A percentile compares a stretch with the other conserved stretches of the same genome.
These are phyloP conservation scores for Ligustrum vulgare DNA, from an alignment of 257 asterid genomes.

Conservation along the genomic window DNA sequence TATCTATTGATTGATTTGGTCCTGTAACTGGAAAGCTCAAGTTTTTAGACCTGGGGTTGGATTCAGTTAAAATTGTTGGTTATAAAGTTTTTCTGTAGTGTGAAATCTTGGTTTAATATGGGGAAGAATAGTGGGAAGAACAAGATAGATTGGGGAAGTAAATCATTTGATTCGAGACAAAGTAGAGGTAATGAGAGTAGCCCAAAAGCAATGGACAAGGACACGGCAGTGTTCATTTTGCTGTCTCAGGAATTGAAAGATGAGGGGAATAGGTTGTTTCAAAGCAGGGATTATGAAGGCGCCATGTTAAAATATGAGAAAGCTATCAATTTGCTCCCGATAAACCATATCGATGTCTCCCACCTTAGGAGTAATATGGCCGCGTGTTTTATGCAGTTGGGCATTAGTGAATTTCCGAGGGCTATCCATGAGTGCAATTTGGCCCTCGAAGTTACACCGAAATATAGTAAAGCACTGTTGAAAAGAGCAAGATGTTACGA, in stretches of 20 bases:
- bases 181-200: constrained; percentile 29
- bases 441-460: constrained; percentile 87
- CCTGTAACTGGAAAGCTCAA: constrained; percentile 7
- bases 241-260: constrained; percentile 70
- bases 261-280: constrained; percentile 72
- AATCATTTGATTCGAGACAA: constrained; percentile 42
- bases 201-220: constrained; percentile 54
- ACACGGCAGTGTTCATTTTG: constrained; percentile 58
- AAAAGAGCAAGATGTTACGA: constrained; percentile 93
- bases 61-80: constrained; percentile 16
- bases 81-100: constrained; percentile 18
- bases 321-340: constrained; percentile 78
- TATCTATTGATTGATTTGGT: constrained; percentile 18
- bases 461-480: constrained; percentile 76
- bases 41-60: constrained; percentile 18
- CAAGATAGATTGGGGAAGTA: constrained; percentile 43
- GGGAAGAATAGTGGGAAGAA: constrained; percentile 54
- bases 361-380: constrained; percentile 81
- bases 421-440: constrained; percentile 85
- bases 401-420: constrained; percentile 71
- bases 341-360: constrained; percentile 73
- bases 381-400: constrained; percentile 82
- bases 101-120: constrained; percentile 43
- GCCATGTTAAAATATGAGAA: constrained; percentile 70
- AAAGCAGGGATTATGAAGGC: constrained; percentile 74